These are phyloP conservation scores for Pseudopithomyces maydicus DNA, from an alignment of 2,329 filamentous ascomycete species.

Conservation along the genomic window DNA sequence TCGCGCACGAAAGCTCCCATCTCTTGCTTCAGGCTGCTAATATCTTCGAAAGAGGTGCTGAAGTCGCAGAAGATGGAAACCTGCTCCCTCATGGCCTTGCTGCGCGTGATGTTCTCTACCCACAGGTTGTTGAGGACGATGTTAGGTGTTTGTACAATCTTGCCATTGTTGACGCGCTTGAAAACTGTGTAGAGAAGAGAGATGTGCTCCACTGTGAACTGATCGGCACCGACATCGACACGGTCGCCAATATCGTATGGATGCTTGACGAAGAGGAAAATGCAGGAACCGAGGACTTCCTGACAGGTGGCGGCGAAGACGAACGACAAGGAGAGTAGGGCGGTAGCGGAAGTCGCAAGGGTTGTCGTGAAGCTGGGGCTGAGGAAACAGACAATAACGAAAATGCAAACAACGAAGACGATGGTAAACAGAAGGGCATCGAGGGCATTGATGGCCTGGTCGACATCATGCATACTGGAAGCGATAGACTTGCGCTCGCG, in stretches of 20 bases:
- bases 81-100: slow-evolving; percentile 87
- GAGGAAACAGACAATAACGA: slow-evolving; percentile 90
- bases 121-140: slow-evolving; percentile 90
- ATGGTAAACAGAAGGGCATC: slow-evolving; percentile 84
- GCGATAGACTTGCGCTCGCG: slow-evolving; percentile 86
- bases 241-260: slow-evolving; percentile 95
- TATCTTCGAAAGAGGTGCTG: slow-evolving; percentile 86
- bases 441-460: slow-evolving; percentile 88
- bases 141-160: slow-evolving; percentile 83
- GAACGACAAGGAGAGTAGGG: slow-evolving; percentile 93
- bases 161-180: slow-evolving; percentile 79
- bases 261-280: slow-evolving; percentile 98
- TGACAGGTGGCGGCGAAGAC: slow-evolving; percentile 91
- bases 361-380: slow-evolving; percentile 84
- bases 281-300: slow-evolving; percentile 96
- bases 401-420: slow-evolving; percentile 78
- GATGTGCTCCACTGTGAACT: slow-evolving; percentile 88
- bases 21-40: slow-evolving; percentile 82
- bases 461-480: slow-evolving; percentile 96
- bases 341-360: slow-evolving; percentile 86
- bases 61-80: slow-evolving; percentile 81
- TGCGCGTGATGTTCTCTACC: slow-evolving; percentile 92
- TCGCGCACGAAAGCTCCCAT: slow-evolving; percentile 83
- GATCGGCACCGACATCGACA: slow-evolving; percentile 75
- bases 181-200: slow-evolving; percentile 94